Evolutionary conservation across 2,329 filamentous ascomycete species (phyloP).

Genomic region (Neofusicoccum umdonicola): DNA sequence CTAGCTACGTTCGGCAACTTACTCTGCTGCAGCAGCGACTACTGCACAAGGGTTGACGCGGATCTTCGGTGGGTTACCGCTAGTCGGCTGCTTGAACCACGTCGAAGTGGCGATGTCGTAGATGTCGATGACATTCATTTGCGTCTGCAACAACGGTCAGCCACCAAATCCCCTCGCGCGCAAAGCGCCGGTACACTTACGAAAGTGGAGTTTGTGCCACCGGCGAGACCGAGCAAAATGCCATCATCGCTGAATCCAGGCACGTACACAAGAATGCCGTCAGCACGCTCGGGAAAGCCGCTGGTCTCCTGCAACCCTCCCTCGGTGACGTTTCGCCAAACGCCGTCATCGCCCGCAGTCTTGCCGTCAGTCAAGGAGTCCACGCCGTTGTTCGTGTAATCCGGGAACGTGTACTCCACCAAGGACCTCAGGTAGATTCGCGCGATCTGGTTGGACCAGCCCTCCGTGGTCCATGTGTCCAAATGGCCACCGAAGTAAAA

Average conservation of each 20-base stretch:
- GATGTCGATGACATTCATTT: conserved; percentile 74
- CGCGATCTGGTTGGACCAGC: conserved; percentile 64
- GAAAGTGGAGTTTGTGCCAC: conserved; percentile 67
- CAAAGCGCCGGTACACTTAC: conserved; percentile 38
- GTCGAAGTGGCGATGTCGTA: conserved; percentile 69
- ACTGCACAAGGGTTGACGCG: conserved; percentile 69
- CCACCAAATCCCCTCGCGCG: neutral
- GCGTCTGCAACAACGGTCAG: conserved; percentile 42
- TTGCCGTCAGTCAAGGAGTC: conserved; percentile 52
- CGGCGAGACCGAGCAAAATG: conserved; percentile 73
- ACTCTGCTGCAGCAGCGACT: conserved; percentile 67
- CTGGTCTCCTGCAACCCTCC: conserved; percentile 65
- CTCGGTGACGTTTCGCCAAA: conserved; percentile 71
- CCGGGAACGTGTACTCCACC: conserved; percentile 73
- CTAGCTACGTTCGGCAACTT: conserved; percentile 19
- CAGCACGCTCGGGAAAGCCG: conserved; percentile 70
- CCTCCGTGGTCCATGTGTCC: conserved; percentile 61
- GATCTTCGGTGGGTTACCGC: conserved; percentile 57
- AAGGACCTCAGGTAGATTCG: conserved; percentile 72
- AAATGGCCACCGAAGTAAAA: conserved; percentile 80
- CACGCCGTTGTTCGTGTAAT: conserved; percentile 63
- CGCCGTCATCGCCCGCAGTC: conserved; percentile 60
- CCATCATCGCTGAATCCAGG: conserved; percentile 75
- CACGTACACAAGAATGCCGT: conserved; percentile 70
- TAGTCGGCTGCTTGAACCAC: conserved; percentile 74